Evolutionary conservation across 169 alveolate species (phyloP).

Genomic region (Plasmodium relictum): DNA sequence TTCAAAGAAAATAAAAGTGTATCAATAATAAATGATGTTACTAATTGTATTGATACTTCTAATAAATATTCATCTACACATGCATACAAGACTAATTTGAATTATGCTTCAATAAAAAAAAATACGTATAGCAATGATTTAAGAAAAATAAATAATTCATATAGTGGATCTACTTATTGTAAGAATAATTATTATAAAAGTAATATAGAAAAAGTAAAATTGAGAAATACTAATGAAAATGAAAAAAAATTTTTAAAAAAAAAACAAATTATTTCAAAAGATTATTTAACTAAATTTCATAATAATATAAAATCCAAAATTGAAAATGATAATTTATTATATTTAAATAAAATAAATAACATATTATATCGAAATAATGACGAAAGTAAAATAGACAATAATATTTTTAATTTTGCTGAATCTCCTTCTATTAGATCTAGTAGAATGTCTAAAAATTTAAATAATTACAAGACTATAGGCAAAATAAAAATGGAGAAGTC

Average conservation of each 20-base stretch:
- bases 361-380: background rate
- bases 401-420: background rate
- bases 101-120: constrained; percentile 8
- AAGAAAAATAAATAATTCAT: constrained; percentile 7
- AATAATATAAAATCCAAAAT: constrained; percentile 7
- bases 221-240: background rate
- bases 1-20: constrained; percentile 12
- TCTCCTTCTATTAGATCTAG: background rate
- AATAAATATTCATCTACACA: constrained; percentile 2
- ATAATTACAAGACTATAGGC: background rate
- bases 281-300: constrained; percentile 12
- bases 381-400: background rate
- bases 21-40: constrained; percentile 6
- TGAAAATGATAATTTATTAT: background rate
- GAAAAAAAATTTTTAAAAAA: background rate
- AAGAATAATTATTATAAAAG: no score
- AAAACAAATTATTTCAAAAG: background rate
- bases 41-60: background rate
- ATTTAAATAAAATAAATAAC: constrained; percentile 6
- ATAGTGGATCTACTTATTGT: no score
- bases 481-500: constrained; percentile 31
- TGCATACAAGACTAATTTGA: constrained; percentile 1
- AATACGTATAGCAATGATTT: constrained; percentile 5
- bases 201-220: background rate
- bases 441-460: constrained; percentile 1